These are phyloP conservation scores for Vitis hybrid DNA, from an alignment of 177 flowering plant genomes.

Conservation along the genomic window DNA sequence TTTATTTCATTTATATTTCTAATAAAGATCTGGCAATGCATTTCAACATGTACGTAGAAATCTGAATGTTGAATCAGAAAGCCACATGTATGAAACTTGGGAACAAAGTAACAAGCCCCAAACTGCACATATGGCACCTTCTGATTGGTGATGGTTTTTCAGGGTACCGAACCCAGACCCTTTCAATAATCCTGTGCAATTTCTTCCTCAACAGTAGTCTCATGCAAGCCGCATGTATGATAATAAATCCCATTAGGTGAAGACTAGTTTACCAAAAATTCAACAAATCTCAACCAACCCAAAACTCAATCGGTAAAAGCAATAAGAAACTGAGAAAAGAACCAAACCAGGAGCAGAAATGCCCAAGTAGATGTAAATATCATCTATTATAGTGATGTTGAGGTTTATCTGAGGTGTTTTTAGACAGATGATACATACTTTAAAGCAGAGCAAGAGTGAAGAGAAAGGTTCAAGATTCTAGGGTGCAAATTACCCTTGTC, in stretches of 20 bases:
- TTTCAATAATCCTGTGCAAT: too few relatives aligned
- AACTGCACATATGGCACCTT: neutral
- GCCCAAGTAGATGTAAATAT: neutral
- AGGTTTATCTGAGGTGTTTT: neutral
- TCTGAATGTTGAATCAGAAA: too few relatives aligned
- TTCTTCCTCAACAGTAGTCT: too few relatives aligned
- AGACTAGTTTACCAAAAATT: neutral
- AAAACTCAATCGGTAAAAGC: neutral
- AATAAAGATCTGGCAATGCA: too few relatives aligned
- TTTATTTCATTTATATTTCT: too few relatives aligned
- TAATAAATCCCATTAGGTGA: too few relatives aligned
- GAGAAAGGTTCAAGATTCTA: neutral
- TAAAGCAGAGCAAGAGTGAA: neutral
- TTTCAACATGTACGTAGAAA: too few relatives aligned
- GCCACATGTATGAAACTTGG: too few relatives aligned
- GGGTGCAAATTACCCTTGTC: slow-evolving; percentile 2
- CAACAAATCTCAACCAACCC: neutral
- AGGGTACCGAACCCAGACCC: neutral
- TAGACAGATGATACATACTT: neutral
- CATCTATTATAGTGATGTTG: neutral
- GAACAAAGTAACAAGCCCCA: too few relatives aligned
- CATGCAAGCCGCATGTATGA: too few relatives aligned
- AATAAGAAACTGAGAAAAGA: neutral
- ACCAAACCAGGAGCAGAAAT: neutral
- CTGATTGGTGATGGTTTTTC: neutral